Conservation (phyloP, 2,329 filamentous ascomycete genomes). For the Ciborinia camelliae region DNA sequence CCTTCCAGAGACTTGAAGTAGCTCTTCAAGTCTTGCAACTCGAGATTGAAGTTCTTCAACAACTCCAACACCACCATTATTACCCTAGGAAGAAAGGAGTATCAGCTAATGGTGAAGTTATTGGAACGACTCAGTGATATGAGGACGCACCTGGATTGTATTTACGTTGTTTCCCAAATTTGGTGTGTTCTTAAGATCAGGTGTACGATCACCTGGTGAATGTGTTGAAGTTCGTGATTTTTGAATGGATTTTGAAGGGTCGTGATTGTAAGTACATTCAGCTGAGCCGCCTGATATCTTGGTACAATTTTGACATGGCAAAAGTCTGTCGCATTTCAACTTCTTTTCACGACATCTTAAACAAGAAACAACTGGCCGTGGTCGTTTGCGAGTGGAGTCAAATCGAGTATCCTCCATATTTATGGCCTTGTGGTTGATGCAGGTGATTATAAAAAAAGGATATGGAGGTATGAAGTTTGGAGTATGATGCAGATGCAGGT, state of each 20-base stretch:
- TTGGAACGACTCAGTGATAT: background rate
- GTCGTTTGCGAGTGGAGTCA: conserved; percentile 22
- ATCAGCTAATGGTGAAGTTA: background rate
- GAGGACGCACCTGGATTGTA: background rate
- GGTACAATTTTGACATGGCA: conserved; percentile 53
- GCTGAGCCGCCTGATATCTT: conserved; percentile 11
- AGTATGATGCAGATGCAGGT: background rate
- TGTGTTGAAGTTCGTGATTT: conserved; percentile 6
- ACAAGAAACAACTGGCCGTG: conserved; percentile 46
- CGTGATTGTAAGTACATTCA: conserved; percentile 22
- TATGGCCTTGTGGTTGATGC: background rate
- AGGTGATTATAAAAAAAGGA: background rate
- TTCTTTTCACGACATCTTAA: conserved; percentile 62
- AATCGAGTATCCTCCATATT: conserved; percentile 18
- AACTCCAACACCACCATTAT: background rate
- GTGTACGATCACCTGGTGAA: conserved; percentile 2
- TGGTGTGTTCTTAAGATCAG: background rate
- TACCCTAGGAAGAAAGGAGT: background rate
- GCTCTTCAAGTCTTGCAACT: conserved; percentile 15
- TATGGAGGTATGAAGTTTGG: background rate
- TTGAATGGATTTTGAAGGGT: background rate
- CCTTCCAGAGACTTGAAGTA: conserved; percentile 13
- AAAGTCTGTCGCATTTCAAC: conserved; percentile 55
- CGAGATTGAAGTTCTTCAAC: conserved; percentile 18
- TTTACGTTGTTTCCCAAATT: background rate